A percentile compares a stretch with the other conserved stretches of the same genome.
phyloP scores from a whole-genome alignment of 148 eudicot species.

The Persicaria tinctoria region DNA sequence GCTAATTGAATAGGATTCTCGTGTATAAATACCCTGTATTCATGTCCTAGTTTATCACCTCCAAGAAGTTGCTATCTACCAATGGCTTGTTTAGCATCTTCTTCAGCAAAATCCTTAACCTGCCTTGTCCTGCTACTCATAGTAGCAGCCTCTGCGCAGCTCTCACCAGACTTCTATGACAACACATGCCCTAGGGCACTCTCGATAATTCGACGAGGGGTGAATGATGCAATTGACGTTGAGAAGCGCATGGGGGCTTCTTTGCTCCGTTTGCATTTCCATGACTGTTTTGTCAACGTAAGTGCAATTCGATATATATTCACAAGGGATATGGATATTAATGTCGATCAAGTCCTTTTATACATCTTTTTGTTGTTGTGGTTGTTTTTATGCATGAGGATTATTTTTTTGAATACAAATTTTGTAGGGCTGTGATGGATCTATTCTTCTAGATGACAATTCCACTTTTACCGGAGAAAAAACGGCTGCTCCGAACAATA shows the following conservation, averaged over 20 bases:
- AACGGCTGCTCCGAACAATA: background rate
- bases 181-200: slow-evolving; percentile 12
- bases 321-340: background rate
- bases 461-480: background rate
- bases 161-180: too few species aligned
- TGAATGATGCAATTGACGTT: slow-evolving; percentile 14
- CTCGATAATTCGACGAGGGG: slow-evolving; percentile 13
- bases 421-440: background rate
- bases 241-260: slow-evolving; percentile 24
- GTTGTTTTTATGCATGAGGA: background rate
- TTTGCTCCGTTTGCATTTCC: slow-evolving; percentile 28
- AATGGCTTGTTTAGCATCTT: too few species aligned
- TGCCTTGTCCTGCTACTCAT: too few species aligned
- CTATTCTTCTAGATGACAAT: background rate
- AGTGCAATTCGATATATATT: background rate
- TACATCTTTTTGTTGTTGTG: background rate
- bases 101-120: too few species aligned
- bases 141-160: too few species aligned
- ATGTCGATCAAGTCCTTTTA: background rate
- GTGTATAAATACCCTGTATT: too few species aligned
- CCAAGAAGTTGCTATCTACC: too few species aligned
- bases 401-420: background rate
- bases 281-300: slow-evolving; percentile 28
- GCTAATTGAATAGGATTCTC: too few species aligned
- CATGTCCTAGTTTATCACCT: too few species aligned